phyloP scores from a whole-genome alignment of 306 rosid species.

The Rosa lucieae region DNA sequence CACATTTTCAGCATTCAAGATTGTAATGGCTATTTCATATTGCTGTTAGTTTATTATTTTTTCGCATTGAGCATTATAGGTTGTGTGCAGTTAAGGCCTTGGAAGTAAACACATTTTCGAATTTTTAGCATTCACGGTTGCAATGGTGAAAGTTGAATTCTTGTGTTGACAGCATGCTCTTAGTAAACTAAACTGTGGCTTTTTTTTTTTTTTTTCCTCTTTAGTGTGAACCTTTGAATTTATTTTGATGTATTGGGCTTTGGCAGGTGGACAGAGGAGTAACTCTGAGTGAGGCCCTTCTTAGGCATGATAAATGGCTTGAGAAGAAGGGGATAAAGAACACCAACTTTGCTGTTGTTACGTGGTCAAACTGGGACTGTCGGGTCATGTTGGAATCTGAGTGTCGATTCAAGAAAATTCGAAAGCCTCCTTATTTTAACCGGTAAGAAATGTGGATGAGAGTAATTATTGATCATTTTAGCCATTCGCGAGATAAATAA shows the following conservation, averaged over 20 bases:
- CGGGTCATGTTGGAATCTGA: conserved; percentile 93
- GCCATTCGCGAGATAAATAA: conserved; percentile 20
- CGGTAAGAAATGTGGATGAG: conserved; percentile 45
- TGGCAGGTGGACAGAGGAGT: conserved; percentile 92
- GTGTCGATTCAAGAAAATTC: conserved; percentile 87
- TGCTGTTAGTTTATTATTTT: background rate
- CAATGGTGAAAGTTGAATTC: background rate
- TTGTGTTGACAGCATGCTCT: no score
- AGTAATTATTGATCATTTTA: conserved; percentile 10
- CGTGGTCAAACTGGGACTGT: conserved; percentile 97
- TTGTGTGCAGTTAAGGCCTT: background rate
- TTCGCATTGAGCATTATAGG: background rate
- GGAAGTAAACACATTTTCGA: background rate
- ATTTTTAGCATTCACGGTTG: background rate
- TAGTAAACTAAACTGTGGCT: background rate
- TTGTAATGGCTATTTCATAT: background rate
- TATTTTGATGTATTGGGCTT: conserved; percentile 23
- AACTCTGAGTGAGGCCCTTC: conserved; percentile 82
- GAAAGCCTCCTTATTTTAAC: conserved; percentile 90
- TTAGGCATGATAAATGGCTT: conserved; percentile 95
- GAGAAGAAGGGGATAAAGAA: conserved; percentile 89
- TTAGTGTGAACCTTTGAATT: conserved; percentile 13
- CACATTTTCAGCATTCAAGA: background rate
- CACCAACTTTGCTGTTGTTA: conserved; percentile 86
- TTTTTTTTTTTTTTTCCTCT: background rate